These are phyloP conservation scores for Thoreauomyces humboldtii DNA, from an alignment of 192 early-diverging fungal genomes.

Conservation along the genomic window DNA sequence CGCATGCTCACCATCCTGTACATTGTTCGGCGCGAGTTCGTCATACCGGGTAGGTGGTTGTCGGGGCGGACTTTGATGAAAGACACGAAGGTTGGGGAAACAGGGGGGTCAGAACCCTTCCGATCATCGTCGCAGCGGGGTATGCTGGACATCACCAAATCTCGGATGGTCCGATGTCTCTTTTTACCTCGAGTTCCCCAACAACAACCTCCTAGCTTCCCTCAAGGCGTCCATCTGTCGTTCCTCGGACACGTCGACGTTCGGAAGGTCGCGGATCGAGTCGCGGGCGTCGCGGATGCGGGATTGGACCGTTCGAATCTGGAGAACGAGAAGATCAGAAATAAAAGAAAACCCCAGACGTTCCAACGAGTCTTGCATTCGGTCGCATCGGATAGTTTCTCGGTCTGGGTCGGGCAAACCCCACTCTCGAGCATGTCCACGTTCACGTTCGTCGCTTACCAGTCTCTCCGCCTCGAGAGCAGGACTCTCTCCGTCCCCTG, in stretches of 20 bases:
- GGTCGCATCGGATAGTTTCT: neutral
- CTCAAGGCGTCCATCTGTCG: neutral
- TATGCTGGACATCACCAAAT: too few species aligned
- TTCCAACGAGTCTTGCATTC: neutral
- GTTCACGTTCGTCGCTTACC: neutral
- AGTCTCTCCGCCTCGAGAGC: slow-evolving; percentile 1
- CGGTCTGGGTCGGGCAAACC: neutral
- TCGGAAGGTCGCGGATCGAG: neutral
- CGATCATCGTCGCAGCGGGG: too few species aligned
- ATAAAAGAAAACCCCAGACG: neutral
- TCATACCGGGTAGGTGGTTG: too few species aligned
- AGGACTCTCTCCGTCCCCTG: neutral
- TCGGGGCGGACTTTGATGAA: too few species aligned
- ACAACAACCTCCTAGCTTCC: neutral
- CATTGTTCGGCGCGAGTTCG: too few species aligned
- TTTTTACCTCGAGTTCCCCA: too few species aligned
- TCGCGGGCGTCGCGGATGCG: slow-evolving; percentile 3
- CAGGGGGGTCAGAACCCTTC: too few species aligned
- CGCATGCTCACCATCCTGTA: too few species aligned
- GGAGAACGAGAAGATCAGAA: neutral
- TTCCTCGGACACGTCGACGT: neutral
- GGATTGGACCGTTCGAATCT: neutral
- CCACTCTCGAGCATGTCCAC: too few species aligned
- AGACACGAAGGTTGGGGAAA: too few species aligned
- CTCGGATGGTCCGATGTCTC: too few species aligned